Conservation (phyloP, 106 monocot species). For the Amphibolis antarctica region DNA sequence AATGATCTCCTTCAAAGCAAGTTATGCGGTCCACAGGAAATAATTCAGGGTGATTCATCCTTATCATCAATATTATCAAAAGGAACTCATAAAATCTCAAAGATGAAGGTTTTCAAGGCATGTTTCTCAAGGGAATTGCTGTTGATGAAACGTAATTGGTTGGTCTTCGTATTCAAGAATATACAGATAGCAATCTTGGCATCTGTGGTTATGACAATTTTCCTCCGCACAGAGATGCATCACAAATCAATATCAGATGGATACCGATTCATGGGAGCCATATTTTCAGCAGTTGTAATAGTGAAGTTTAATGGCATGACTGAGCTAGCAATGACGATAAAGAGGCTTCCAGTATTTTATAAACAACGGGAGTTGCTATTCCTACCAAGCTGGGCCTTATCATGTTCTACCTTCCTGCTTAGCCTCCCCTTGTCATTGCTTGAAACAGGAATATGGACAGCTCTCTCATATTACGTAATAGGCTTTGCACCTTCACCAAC, state of each 20-base stretch:
- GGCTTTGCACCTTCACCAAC: conserved; percentile 26
- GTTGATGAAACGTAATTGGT: conserved; percentile 60
- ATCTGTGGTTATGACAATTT: conserved; percentile 28
- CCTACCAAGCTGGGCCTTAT: conserved; percentile 29
- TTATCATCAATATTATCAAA: conserved; percentile 24
- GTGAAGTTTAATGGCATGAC: conserved; percentile 31
- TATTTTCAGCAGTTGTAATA: conserved; percentile 11
- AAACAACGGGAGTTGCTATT: conserved; percentile 38
- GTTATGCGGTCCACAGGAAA: conserved; percentile 43
- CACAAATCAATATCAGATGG: conserved; percentile 5
- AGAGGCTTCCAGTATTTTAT: conserved; percentile 27
- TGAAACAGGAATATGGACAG: conserved; percentile 16
- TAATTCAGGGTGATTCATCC: conserved; percentile 46
- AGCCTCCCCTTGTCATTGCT: conserved; percentile 23
- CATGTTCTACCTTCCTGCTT: conserved; percentile 22
- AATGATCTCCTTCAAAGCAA: conserved; percentile 41
- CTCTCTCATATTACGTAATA: conserved; percentile 20
- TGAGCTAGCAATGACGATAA: conserved; percentile 15
- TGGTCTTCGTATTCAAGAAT: conserved; percentile 70
- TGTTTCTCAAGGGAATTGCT: conserved; percentile 70
- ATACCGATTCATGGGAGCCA: conserved; percentile 10
- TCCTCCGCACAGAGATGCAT: conserved; percentile 19
- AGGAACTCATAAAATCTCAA: conserved; percentile 28
- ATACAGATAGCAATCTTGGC: conserved; percentile 23
- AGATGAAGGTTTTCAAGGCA: conserved; percentile 48